Conservation (phyloP, 257 asterid genomes). For the Solanum dulcamara region DNA sequence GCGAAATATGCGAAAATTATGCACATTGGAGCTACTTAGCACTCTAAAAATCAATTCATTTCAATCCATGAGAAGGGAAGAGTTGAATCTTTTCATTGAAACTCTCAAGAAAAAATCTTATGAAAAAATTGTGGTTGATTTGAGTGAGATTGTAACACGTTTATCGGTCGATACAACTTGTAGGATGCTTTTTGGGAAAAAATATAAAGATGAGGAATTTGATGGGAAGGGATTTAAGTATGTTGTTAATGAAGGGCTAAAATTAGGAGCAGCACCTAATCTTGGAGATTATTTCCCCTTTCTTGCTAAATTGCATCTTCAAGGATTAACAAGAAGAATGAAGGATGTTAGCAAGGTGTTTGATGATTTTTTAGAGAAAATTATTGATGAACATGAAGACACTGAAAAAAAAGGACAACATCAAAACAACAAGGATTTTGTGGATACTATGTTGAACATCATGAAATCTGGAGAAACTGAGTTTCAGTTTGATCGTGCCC, state of each 20-base stretch:
- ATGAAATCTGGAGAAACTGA: conserved; percentile 2
- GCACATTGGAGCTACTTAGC: conserved; percentile 1
- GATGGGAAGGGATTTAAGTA: background rate
- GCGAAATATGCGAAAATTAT: conserved; percentile 8
- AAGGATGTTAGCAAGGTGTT: background rate
- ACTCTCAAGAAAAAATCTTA: background rate
- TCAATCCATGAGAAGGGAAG: background rate
- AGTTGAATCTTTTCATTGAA: background rate
- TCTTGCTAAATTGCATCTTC: conserved; percentile 10
- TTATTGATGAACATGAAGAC: conserved; percentile 1
- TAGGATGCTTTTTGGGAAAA: conserved; percentile 5
- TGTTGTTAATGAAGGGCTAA: background rate
- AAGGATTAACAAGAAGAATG: background rate
- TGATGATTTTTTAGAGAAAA: background rate
- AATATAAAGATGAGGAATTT: conserved; percentile 1
- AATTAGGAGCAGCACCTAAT: background rate
- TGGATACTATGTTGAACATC: conserved; percentile 3
- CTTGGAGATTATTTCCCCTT: conserved; percentile 10
- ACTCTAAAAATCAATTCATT: background rate
- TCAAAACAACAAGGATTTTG: background rate
- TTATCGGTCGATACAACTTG: conserved; percentile 3
- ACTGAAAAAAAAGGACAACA: background rate
- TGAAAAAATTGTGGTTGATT: background rate
- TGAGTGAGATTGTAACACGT: background rate
- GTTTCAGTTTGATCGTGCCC: conserved; percentile 2